phyloP scores from a whole-genome alignment of 1,139 yeast genomes.

The Pichia terricola region DNA sequence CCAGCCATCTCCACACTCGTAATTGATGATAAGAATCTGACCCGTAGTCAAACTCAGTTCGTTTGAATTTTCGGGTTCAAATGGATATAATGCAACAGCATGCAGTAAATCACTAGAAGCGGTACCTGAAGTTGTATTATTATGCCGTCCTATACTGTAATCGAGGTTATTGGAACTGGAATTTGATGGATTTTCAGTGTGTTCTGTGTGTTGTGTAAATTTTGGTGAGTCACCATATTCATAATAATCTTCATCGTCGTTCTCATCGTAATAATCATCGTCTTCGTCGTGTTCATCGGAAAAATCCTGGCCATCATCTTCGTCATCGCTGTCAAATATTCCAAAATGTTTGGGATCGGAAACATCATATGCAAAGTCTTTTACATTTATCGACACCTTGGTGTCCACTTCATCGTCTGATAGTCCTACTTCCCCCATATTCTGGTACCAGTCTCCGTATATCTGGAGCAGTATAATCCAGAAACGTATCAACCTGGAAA shows the following conservation, averaged over 20 bases:
- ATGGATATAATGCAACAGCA: constrained; percentile 73
- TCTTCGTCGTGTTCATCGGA: neutral
- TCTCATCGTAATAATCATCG: constrained; percentile 14
- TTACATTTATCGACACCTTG: constrained; percentile 29
- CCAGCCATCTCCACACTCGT: constrained; percentile 98
- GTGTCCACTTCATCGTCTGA: neutral
- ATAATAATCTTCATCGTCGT: neutral
- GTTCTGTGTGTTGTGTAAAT: neutral
- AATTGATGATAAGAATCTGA: constrained; percentile 75
- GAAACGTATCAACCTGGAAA: no score
- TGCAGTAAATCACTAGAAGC: no score
- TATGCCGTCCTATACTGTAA: neutral
- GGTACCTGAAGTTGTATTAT: no score
- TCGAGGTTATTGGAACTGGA: neutral
- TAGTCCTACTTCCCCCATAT: no score
- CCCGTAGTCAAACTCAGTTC: constrained; percentile 76
- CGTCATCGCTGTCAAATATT: constrained; percentile 16
- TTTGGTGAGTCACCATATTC: neutral
- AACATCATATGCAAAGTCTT: constrained; percentile 70
- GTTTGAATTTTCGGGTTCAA: constrained; percentile 87
- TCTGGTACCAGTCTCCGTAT: no score
- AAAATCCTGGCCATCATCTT: constrained; percentile 6
- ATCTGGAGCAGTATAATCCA: no score
- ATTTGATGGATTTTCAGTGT: neutral
- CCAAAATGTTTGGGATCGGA: constrained; percentile 64